phyloP scores from a whole-genome alignment of 2,329 filamentous ascomycete species.

The Clonostachys chloroleuca region DNA sequence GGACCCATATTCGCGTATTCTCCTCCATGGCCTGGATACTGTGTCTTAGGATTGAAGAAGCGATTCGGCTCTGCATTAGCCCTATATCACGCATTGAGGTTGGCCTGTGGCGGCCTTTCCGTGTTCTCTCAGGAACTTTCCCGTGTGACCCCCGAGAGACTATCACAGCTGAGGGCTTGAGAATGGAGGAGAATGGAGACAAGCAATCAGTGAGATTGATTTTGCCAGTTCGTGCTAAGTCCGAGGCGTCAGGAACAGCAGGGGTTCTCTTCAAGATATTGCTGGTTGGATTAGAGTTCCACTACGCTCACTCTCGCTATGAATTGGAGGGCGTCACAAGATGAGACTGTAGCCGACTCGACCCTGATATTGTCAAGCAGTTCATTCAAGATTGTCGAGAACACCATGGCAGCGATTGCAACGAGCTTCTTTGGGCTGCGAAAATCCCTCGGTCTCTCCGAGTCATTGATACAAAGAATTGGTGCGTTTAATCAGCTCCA shows the following conservation, averaged over 20 bases:
- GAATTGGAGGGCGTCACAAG: background rate
- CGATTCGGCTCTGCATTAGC: background rate
- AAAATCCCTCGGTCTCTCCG: background rate
- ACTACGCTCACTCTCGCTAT: too few relatives aligned
- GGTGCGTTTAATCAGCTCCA: background rate
- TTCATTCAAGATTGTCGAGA: background rate
- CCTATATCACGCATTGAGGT: background rate
- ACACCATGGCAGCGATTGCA: background rate
- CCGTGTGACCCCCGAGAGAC: too few relatives aligned
- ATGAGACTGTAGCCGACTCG: background rate
- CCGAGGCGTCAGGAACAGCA: too few relatives aligned
- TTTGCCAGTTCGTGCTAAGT: too few relatives aligned
- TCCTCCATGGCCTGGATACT: background rate
- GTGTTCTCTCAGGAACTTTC: too few relatives aligned
- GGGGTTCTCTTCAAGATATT: too few relatives aligned
- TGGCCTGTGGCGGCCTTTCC: background rate
- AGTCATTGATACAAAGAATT: background rate
- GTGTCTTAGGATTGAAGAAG: background rate
- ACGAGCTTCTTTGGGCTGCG: background rate
- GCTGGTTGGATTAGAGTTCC: too few relatives aligned
- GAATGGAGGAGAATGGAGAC: too few relatives aligned
- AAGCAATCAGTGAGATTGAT: background rate
- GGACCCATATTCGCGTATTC: background rate
- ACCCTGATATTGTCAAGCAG: background rate
- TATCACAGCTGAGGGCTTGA: too few relatives aligned